Evolutionary conservation across 2,329 filamentous ascomycete species (phyloP), one percentile per base, ranked within the genome.

Genomic region (Ploettnerulaceae sp.): DNA sequence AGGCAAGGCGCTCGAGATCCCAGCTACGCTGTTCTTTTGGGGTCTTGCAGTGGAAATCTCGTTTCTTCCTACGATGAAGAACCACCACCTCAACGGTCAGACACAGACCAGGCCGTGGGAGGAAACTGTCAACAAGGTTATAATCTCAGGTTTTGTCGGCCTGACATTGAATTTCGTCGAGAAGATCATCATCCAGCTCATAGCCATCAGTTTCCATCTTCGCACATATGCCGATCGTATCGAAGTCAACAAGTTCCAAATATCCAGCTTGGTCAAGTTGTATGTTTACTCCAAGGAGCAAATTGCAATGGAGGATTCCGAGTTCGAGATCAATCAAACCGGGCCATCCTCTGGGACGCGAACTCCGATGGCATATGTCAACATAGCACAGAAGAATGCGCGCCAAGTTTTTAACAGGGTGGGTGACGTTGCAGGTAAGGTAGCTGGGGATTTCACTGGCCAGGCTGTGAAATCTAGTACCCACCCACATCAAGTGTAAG

Each of bases 151-250:
- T n/a, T 90, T 97, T 57, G 84, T 94, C 11, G 78, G 87, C 51
- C 77, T 82, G 0, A 73, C 81, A 2, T 71, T 96, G 52, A 96
- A 97, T 66, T 84, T 93, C 50, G 73, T 84, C 42, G 90, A 96
- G 66, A 97, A 96, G 71, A 86, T 96, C 50, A 77, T 95, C 56
- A 95, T 96, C 45, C 90, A 96, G 62, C 83, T 95, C 68, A 95
- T 97, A 57, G 90, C 91, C 24, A 90, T 90, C 48, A 89, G 85
- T 52, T 97, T 97, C 67, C 91, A 97, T 64, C 73, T 87, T 48
- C 79, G 91, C 34, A 96, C 91, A 0, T 97, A 97, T 61, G 82
- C 87, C 18, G 88, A 91, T 57, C 76, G 91, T 12, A 96, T 96
- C 58, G 88, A 93, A 52, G 76, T 91, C 65, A 95, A 95, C 72